phyloP scores from a whole-genome alignment of 2,329 filamentous ascomycete species.

The Colletotrichum orbiculare region DNA sequence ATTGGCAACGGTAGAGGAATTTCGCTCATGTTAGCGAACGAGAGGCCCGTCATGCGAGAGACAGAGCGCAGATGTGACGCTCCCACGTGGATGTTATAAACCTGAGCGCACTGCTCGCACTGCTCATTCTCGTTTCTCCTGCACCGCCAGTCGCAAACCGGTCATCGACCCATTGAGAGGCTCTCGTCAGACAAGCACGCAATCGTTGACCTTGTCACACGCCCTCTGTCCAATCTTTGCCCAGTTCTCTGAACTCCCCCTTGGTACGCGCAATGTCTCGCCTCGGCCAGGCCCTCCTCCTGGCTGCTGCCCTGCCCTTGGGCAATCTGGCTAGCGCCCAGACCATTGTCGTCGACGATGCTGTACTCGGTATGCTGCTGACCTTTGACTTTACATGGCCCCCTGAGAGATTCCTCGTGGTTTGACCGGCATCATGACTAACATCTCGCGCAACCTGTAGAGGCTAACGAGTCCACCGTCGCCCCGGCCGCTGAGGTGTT shows the following conservation, averaged over 20 bases:
- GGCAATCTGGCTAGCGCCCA: conserved; percentile 1
- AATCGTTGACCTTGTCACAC: background rate
- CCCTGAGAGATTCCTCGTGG: background rate
- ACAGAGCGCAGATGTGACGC: conserved; percentile 6
- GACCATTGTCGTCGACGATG: conserved; percentile 24
- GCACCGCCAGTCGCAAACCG: conserved; percentile 24
- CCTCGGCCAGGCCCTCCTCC: conserved; percentile 19
- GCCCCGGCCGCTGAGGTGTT: conserved; percentile 2
- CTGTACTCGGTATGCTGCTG: conserved; percentile 10
- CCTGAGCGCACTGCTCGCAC: background rate
- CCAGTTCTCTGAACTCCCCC: background rate
- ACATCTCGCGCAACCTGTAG: background rate
- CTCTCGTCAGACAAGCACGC: conserved; percentile 16
- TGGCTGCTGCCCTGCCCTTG: conserved; percentile 18
- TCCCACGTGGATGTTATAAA: conserved; percentile 26
- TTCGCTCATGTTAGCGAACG: conserved; percentile 9
- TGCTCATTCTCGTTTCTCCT: background rate
- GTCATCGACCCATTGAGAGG: conserved; percentile 11
- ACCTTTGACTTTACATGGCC: conserved; percentile 2
- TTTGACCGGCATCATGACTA: background rate
- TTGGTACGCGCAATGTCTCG: conserved; percentile 19
- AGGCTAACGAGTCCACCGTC: conserved; percentile 17
- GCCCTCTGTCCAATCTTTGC: conserved; percentile 22
- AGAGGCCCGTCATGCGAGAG: background rate
- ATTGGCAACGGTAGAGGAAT: too few relatives aligned